phyloP scores from a whole-genome alignment of 2,329 filamentous ascomycete genomes.

The Hansfordia pulvinata region DNA sequence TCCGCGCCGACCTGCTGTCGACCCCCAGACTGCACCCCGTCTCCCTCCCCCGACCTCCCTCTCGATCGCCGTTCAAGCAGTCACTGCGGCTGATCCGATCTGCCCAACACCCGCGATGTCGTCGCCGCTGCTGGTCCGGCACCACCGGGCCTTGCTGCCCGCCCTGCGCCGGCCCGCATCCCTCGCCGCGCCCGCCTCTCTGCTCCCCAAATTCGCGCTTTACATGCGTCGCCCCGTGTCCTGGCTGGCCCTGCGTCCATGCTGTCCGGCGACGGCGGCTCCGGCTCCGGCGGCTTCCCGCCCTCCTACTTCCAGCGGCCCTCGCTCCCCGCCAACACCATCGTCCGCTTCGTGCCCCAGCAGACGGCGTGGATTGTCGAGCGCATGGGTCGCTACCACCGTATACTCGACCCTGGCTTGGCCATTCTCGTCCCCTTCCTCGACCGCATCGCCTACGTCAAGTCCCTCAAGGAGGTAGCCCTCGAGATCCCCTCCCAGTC shows the following conservation, averaged over 20 bases:
- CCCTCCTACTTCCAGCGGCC: conserved; percentile 70
- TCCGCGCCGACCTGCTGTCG: too few species aligned
- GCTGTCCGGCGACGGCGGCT: conserved; percentile 9
- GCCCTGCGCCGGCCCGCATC: too few species aligned
- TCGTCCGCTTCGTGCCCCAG: conserved; percentile 95
- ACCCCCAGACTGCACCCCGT: too few species aligned
- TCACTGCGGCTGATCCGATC: too few species aligned
- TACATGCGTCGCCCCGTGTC: conserved; percentile 9
- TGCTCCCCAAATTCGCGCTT: conserved; percentile 5
- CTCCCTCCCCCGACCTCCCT: too few species aligned
- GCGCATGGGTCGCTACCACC: conserved; percentile 95
- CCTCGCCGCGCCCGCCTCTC: too few species aligned
- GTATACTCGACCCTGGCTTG: conserved; percentile 83
- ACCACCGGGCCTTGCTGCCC: too few species aligned
- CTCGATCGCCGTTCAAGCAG: too few species aligned
- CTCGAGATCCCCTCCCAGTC: conserved; percentile 97
- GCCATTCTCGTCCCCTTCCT: conserved; percentile 81
- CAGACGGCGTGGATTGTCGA: conserved; percentile 99
- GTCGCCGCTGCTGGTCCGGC: too few species aligned
- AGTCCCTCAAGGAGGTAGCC: conserved; percentile 89
- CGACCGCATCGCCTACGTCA: conserved; percentile 95
- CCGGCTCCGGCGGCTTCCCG: conserved; percentile 27
- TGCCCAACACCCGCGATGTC: too few species aligned
- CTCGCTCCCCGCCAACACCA: conserved; percentile 77
- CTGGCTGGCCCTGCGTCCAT: conserved; percentile 7